phyloP scores from a whole-genome alignment of 1,284 basidiomycete genomes.

The Puccinia triticina region DNA sequence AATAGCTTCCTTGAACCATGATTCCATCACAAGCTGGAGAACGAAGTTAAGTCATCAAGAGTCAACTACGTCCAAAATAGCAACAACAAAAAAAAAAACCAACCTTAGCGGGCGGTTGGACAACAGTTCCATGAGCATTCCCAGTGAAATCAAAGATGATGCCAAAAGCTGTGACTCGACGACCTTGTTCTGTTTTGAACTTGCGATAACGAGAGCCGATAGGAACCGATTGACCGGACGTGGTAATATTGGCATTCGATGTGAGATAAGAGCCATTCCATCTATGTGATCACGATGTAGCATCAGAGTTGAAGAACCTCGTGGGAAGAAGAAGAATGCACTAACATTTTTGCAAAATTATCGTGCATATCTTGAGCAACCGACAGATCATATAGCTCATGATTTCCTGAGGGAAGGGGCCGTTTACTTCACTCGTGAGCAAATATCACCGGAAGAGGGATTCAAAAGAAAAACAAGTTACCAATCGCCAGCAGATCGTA shows the following conservation, averaged over 20 bases:
- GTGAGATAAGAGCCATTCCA: slow-evolving; percentile 75
- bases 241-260: slow-evolving; percentile 81
- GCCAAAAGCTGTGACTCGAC: slow-evolving; percentile 75
- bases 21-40: slow-evolving; percentile 53
- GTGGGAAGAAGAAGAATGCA: not conserved
- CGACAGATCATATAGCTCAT: slow-evolving; percentile 56
- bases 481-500: slow-evolving; percentile 84
- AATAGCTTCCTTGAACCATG: slow-evolving; percentile 75
- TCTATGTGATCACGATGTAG: not conserved
- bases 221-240: slow-evolving; percentile 64
- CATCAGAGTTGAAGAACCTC: not conserved
- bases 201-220: slow-evolving; percentile 66
- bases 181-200: slow-evolving; percentile 73
- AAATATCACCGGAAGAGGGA: not conserved
- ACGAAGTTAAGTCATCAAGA: not conserved
- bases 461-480: slow-evolving; percentile 66
- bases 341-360: slow-evolving; percentile 53
- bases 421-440: not conserved
- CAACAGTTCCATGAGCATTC: slow-evolving; percentile 68
- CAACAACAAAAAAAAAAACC: slow-evolving; percentile 66
- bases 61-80: slow-evolving; percentile 47
- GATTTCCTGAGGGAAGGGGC: slow-evolving; percentile 55
- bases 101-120: slow-evolving; percentile 62
- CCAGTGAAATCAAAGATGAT: slow-evolving; percentile 76
- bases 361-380: slow-evolving; percentile 53